Percentiles rank a stretch among this genome's conserved stretches.
phyloP scores from a whole-genome alignment of 1,139 yeast genomes.

The Yamadazyma sp. region DNA sequence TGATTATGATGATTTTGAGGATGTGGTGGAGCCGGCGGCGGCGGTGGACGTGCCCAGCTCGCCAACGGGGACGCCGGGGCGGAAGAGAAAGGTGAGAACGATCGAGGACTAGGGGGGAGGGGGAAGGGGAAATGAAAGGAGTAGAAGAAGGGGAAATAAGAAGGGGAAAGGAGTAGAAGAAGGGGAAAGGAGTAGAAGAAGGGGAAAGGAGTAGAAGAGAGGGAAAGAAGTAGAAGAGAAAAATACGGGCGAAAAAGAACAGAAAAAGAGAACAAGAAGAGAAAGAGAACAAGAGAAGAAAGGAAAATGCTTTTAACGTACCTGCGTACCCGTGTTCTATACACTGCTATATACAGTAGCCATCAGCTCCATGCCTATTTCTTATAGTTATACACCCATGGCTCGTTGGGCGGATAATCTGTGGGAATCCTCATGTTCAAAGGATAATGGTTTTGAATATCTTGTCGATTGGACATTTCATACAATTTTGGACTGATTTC shows the following conservation, averaged over 20 bases:
- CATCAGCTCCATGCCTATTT: too few relatives aligned
- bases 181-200: too few relatives aligned
- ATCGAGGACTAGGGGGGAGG: slow-evolving; percentile 26
- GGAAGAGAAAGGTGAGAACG: slow-evolving; percentile 36
- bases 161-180: background rate
- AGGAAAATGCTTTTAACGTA: too few relatives aligned
- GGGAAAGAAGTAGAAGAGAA: too few relatives aligned
- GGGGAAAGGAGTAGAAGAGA: too few relatives aligned
- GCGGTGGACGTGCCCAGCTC: slow-evolving; percentile 4
- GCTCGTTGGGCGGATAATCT: slow-evolving; percentile 81
- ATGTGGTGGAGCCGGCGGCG: slow-evolving; percentile 21
- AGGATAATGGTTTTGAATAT: slow-evolving; percentile 57
- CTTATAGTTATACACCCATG: slow-evolving; percentile 72
- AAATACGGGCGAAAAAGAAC: too few relatives aligned
- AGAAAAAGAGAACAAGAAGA: too few relatives aligned
- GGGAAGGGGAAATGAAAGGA: slow-evolving; percentile 3
- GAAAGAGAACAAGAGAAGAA: too few relatives aligned
- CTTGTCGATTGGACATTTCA: slow-evolving; percentile 50
- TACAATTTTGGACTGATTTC: slow-evolving; percentile 45
- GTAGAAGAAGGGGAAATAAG: background rate
- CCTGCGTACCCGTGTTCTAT: too few relatives aligned
- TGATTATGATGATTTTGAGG: slow-evolving; percentile 49
- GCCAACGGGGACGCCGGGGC: slow-evolving; percentile 27
- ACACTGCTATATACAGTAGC: too few relatives aligned
- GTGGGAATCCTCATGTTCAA: slow-evolving; percentile 85